Base-by-base conservation (phyloP, 352 stramenopile species). In the Pythium monospermum region DNA sequence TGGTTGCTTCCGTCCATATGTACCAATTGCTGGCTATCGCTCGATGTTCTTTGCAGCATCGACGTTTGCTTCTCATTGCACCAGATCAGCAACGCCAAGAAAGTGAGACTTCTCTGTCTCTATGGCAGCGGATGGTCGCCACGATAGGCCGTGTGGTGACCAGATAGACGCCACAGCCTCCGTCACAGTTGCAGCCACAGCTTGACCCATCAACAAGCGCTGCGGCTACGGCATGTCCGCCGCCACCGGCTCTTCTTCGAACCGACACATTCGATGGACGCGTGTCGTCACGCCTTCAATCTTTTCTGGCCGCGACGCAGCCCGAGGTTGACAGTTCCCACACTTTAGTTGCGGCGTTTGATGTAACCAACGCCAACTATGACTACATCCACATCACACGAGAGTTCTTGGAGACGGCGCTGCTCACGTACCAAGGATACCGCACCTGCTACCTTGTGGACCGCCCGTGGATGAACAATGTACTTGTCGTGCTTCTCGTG, bases 341-440 rank as follows among this genome's bases (percentile, higher is more conserved):
- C 30, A 13, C 7, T 35, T 35, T 35, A 13, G 30, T 13, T 13
- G 8, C 30, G 30, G 30, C 30, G 30, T 35, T 35, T 35, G 30
- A 35, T 13, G 30, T 35, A 13, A 35, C 30, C 30, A 35, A 13
- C 30, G 30, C 30, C 30, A 8, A 35, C 7, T 35, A 35, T 13
- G 16, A 21, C 54, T 22, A 16, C 13, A 3, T 33, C 21, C 12
- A 39, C 55, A 5, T 42, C 55, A 15, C 25, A 33, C 30, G 30
- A 12, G 55, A 63, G 41, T 25, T 63, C 23, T 16, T 63, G 6
- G 37, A 63, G 49, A 26, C 19, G 15, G 22, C 12, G 16, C n/a
- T 63, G 8, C 55, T 58, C 31, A 50, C 55, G 11, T 12, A 32
- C 18, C 55, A 63, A n/a, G 55, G 47, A 25, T 53, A 63, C 28